Evolutionary conservation across 345 rosid species (phyloP).

Genomic region (Salix dunnii): DNA sequence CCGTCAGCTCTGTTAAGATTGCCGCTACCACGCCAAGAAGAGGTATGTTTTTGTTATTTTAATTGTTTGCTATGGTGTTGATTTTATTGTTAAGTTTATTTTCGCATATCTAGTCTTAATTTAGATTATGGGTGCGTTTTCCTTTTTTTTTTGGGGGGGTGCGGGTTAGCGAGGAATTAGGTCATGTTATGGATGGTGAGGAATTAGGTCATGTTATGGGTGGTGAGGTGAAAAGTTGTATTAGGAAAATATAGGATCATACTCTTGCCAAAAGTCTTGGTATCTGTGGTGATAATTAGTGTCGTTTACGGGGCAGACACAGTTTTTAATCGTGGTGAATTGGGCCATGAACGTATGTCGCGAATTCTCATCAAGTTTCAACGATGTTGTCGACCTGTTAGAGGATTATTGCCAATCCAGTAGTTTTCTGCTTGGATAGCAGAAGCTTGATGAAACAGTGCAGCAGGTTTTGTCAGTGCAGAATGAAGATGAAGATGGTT

Average conservation of each 20-base stretch:
- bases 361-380: background rate
- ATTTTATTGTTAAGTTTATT: background rate
- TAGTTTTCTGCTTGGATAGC: background rate
- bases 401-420: background rate
- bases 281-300: slow-evolving; percentile 2
- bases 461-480: background rate
- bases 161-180: background rate
- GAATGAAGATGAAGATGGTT: background rate
- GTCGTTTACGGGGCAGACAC: slow-evolving; percentile 11
- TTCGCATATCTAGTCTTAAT: background rate
- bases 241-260: background rate
- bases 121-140: background rate
- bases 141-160: background rate
- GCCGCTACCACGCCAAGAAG: slow-evolving; percentile 63
- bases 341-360: background rate
- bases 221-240: background rate
- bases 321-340: background rate
- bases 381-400: background rate
- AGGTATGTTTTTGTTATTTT: slow-evolving; percentile 45
- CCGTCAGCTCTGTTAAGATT: slow-evolving; percentile 43
- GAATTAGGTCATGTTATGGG: background rate
- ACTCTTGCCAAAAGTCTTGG: background rate
- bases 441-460: background rate
- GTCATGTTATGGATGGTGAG: too few relatives aligned
- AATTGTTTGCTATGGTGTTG: background rate